A percentile compares a stretch with the other conserved stretches of the same genome.
These are phyloP conservation scores for Delonix regia DNA, from an alignment of 306 rosid genomes.

Conservation along the genomic window DNA sequence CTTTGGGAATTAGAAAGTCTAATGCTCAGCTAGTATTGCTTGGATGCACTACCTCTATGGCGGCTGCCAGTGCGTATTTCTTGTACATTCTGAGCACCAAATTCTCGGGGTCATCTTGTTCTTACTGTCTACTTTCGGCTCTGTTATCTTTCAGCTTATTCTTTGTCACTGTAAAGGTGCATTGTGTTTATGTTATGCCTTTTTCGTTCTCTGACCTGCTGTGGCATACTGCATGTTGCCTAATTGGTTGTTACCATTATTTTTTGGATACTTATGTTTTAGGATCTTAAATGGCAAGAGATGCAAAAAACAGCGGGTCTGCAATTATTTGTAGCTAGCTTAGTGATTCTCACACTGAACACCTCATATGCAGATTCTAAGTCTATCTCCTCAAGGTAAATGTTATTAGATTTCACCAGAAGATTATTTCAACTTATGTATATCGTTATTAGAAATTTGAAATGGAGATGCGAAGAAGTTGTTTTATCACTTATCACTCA, in stretches of 20 bases:
- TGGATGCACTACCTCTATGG: conserved; percentile 80
- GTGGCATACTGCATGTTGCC: background rate
- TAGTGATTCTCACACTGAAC: conserved; percentile 73
- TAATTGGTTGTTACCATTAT: background rate
- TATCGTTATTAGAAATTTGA: background rate
- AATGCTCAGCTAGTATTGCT: conserved; percentile 61
- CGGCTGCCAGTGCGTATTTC: conserved; percentile 81
- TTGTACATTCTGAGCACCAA: conserved; percentile 70
- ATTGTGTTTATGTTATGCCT: background rate
- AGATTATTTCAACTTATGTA: background rate
- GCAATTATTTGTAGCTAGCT: conserved; percentile 63
- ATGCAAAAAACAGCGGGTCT: conserved; percentile 56
- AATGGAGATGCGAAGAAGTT: background rate
- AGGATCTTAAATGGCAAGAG: conserved; percentile 74
- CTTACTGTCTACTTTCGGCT: conserved; percentile 77
- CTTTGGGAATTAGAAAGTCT: conserved; percentile 60
- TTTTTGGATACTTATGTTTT: conserved; percentile 21
- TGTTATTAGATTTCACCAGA: background rate
- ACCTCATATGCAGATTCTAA: conserved; percentile 59
- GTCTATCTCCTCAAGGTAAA: conserved; percentile 67
- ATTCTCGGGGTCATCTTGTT: conserved; percentile 68
- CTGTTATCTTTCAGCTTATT: conserved; percentile 76
- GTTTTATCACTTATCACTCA: background rate
- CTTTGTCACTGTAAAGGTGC: conserved; percentile 60
- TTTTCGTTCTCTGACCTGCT: background rate